phyloP scores from a whole-genome alignment of 2,329 filamentous ascomycete species.

The Colletotrichum sp. region DNA sequence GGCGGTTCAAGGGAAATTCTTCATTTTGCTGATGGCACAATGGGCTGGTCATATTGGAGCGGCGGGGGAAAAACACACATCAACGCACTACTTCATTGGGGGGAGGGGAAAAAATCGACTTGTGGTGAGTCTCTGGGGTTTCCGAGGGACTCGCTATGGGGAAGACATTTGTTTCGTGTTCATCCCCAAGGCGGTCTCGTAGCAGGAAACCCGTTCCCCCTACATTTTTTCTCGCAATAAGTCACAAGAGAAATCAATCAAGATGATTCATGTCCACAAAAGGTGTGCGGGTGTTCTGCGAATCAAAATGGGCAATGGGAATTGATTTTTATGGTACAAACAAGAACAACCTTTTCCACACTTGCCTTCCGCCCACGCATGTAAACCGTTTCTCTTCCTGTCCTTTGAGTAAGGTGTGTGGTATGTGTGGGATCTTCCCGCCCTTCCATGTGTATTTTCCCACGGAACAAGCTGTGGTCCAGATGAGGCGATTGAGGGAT shows the following conservation, averaged over 20 bases:
- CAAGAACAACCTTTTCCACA: slow-evolving; percentile 2
- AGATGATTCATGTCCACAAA: slow-evolving; percentile 20
- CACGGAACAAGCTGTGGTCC: background rate
- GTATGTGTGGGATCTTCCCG: background rate
- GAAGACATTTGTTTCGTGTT: background rate
- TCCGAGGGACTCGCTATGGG: background rate
- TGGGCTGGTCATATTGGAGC: slow-evolving; percentile 34
- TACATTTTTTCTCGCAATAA: slow-evolving; percentile 10
- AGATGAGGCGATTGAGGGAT: slow-evolving; percentile 11
- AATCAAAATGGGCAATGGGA: slow-evolving; percentile 3
- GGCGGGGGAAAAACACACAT: slow-evolving; percentile 7
- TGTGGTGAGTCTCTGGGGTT: background rate
- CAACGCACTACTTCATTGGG: background rate
- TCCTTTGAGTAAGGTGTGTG: background rate
- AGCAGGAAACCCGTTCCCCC: background rate
- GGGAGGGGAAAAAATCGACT: slow-evolving; percentile 6
- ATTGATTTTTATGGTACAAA: slow-evolving; percentile 19
- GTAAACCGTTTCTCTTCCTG: background rate
- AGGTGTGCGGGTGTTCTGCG: background rate
- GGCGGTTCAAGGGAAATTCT: slow-evolving; percentile 56
- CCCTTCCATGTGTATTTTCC: background rate
- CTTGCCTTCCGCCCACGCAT: background rate
- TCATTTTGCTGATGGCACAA: slow-evolving; percentile 52
- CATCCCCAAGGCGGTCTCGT: slow-evolving; percentile 3
- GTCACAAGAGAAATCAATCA: slow-evolving; percentile 20